Conservation (phyloP, 1,284 basidiomycete species). For the Irpex rosettiformis region DNA sequence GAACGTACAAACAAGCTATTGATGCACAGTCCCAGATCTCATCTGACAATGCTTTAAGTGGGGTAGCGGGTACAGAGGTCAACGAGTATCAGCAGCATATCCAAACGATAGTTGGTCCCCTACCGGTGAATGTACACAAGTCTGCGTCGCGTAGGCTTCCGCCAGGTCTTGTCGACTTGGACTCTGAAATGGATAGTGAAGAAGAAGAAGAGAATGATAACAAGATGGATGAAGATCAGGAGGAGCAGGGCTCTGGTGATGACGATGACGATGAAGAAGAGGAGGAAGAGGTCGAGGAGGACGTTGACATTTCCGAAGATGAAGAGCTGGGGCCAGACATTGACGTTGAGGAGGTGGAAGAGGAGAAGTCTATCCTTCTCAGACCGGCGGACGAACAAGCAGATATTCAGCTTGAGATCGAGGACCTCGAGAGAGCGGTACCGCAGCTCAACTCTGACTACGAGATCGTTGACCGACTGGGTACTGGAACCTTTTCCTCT, state of each 20-base stretch:
- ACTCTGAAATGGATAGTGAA: slow-evolving; percentile 53
- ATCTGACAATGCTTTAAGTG: slow-evolving; percentile 49
- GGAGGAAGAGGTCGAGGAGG: slow-evolving; percentile 31
- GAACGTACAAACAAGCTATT: slow-evolving; percentile 34
- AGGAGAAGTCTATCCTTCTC: slow-evolving; percentile 29
- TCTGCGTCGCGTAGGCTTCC: slow-evolving; percentile 12
- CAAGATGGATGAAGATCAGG: slow-evolving; percentile 22
- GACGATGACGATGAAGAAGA: slow-evolving; percentile 11
- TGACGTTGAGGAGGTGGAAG: slow-evolving; percentile 31
- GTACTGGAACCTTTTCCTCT: slow-evolving; percentile 97
- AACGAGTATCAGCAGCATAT: slow-evolving; percentile 54
- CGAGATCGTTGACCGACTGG: slow-evolving; percentile 85
- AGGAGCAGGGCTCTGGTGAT: background rate
- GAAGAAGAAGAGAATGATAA: slow-evolving; percentile 29
- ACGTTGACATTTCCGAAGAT: slow-evolving; percentile 32
- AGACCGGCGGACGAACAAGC: slow-evolving; percentile 68
- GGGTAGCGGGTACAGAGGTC: slow-evolving; percentile 37
- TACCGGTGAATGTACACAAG: slow-evolving; percentile 4
- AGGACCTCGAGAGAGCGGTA: slow-evolving; percentile 56
- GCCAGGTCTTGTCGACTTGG: slow-evolving; percentile 36
- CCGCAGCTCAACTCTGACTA: slow-evolving; percentile 70
- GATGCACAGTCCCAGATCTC: slow-evolving; percentile 32
- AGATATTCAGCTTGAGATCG: slow-evolving; percentile 78
- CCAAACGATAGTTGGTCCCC: slow-evolving; percentile 25
- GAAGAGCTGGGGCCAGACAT: slow-evolving; percentile 33